Conservation (phyloP, 768 basidiomycete species). For the Fomitopsis serialis region DNA sequence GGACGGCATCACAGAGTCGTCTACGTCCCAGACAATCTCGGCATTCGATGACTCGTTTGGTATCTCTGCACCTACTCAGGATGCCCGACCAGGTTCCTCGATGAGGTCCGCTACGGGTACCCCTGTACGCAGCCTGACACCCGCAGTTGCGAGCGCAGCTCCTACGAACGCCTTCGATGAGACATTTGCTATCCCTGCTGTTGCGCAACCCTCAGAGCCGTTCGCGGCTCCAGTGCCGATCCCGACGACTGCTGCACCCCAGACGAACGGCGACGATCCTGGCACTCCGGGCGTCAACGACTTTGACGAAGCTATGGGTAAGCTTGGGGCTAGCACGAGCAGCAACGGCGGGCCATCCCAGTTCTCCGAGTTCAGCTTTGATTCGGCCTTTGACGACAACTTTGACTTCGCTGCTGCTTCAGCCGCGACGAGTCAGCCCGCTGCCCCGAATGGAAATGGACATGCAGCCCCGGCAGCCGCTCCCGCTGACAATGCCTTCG, state of each 20-base stretch:
- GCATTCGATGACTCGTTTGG: conserved; percentile 61
- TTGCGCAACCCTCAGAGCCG: neutral
- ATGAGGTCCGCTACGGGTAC: conserved; percentile 14
- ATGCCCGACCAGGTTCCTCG: conserved; percentile 13
- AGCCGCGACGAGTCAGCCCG: conserved; percentile 22
- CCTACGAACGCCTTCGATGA: conserved; percentile 11
- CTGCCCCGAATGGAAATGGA: conserved; percentile 20
- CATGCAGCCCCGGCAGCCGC: conserved; percentile 7
- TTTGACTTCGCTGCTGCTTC: conserved; percentile 57
- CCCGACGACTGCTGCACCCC: conserved; percentile 5
- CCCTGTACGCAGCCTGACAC: conserved; percentile 4
- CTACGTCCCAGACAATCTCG: conserved; percentile 12
- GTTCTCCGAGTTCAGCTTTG: conserved; percentile 51
- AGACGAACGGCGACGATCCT: conserved; percentile 13
- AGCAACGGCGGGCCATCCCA: conserved; percentile 28
- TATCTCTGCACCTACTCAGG: conserved; percentile 11
- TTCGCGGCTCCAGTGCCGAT: conserved; percentile 8
- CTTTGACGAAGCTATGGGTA: conserved; percentile 74
- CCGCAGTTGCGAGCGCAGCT: conserved; percentile 16
- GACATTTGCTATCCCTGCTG: conserved; percentile 12
- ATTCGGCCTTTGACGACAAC: conserved; percentile 56
- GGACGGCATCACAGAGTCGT: conserved; percentile 13
- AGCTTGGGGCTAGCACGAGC: conserved; percentile 30
- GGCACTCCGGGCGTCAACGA: conserved; percentile 39
- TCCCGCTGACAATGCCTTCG: conserved; percentile 21